Percentiles rank a stretch among this genome's conserved stretches.
phyloP scores from a whole-genome alignment of 2,329 filamentous ascomycete genomes.

The Cytospora paraplurivora region DNA sequence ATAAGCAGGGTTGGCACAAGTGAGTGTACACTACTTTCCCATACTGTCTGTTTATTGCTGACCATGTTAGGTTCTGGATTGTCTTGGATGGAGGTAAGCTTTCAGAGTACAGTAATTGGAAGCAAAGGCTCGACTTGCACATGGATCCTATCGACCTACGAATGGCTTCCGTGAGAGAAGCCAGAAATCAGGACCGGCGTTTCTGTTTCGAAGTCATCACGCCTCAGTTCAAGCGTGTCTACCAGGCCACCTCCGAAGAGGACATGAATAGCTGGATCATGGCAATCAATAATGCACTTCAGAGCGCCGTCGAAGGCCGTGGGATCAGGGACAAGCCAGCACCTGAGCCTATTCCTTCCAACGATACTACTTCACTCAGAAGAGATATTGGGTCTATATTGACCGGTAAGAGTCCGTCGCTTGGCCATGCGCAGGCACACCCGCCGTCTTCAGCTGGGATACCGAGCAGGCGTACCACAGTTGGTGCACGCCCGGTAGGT shows the following conservation, averaged over 20 bases:
- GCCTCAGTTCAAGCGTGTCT: slow-evolving; percentile 91
- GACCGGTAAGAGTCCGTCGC: slow-evolving; percentile 84
- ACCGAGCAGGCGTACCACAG: slow-evolving; percentile 84
- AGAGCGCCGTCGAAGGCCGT: slow-evolving; percentile 89
- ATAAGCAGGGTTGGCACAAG: slow-evolving; percentile 99
- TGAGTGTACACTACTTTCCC: slow-evolving; percentile 49
- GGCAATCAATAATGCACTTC: slow-evolving; percentile 94
- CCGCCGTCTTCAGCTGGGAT: slow-evolving; percentile 54
- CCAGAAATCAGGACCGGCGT: slow-evolving; percentile 87
- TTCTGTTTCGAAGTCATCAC: slow-evolving; percentile 99
- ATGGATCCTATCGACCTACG: slow-evolving; percentile 97
- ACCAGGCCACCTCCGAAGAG: slow-evolving; percentile 96
- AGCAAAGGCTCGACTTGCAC: slow-evolving; percentile 92
- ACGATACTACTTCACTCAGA: slow-evolving; percentile 59
- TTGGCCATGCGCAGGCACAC: slow-evolving; percentile 55
- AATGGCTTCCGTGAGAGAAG: slow-evolving; percentile 95
- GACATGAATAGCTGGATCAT: slow-evolving; percentile 97
- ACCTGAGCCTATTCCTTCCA: slow-evolving; percentile 42
- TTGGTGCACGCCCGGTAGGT: slow-evolving; percentile 80
- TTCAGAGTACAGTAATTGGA: slow-evolving; percentile 99
- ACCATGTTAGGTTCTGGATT: slow-evolving; percentile 81
- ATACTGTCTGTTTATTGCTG: slow-evolving; percentile 20
- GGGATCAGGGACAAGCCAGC: slow-evolving; percentile 58
- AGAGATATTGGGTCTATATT: slow-evolving; percentile 91
- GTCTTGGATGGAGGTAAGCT: slow-evolving; percentile 95